These are phyloP conservation scores for Bipolaris cookei DNA, from an alignment of 2,329 filamentous ascomycete species.

Conservation along the genomic window DNA sequence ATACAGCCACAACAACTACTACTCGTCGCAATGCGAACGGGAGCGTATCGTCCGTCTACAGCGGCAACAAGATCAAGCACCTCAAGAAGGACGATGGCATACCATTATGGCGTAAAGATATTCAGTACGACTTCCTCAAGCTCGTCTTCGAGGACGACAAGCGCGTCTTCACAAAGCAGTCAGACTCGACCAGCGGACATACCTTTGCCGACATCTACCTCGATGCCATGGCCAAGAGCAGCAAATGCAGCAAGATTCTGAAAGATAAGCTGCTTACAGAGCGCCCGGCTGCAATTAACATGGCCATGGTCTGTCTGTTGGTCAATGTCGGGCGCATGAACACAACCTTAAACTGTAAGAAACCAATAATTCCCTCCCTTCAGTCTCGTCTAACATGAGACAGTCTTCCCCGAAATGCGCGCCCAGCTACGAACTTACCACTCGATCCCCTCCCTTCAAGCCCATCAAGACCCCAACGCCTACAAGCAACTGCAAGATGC, in stretches of 20 bases:
- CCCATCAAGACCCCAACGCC: constrained; percentile 89
- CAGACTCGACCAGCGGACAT: constrained; percentile 75
- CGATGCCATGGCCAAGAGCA: constrained; percentile 97
- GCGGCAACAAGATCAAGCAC: constrained; percentile 79
- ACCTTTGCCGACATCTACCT: constrained; percentile 96
- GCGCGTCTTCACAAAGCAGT: constrained; percentile 87
- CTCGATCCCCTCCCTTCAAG: constrained; percentile 94
- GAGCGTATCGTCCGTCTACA: constrained; percentile 70
- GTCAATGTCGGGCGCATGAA: constrained; percentile 99
- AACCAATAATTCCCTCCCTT: not conserved
- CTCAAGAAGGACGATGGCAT: constrained; percentile 89
- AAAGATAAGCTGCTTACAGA: constrained; percentile 96
- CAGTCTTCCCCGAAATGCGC: constrained; percentile 99
- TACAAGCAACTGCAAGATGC: constrained; percentile 99
- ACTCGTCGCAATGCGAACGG: constrained; percentile 69
- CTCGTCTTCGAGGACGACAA: constrained; percentile 78
- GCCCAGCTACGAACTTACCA: constrained; percentile 97
- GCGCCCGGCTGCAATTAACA: constrained; percentile 88
- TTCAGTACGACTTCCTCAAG: constrained; percentile 85
- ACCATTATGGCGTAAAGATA: constrained; percentile 84
- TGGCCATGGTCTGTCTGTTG: constrained; percentile 98
- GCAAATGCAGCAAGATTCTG: constrained; percentile 98
- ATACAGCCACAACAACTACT: constrained; percentile 58
- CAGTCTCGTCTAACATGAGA: constrained; percentile 6
- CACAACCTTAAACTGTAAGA: constrained; percentile 92